Conservation (phyloP, 495 filamentous ascomycete genomes). For the Aspergillus baeticus region DNA sequence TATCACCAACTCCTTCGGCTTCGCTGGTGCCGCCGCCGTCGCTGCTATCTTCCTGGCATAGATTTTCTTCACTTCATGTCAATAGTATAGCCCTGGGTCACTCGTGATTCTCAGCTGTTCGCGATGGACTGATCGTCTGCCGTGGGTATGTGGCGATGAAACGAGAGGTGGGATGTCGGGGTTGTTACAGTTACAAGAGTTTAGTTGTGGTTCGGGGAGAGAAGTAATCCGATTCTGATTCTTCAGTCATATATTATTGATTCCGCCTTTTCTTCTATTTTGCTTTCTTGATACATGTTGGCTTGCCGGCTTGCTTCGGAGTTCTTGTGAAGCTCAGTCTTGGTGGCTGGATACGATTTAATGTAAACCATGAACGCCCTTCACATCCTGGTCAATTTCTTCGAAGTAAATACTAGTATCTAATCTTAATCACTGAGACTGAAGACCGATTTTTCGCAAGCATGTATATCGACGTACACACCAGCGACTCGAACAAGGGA, state of each 20-base stretch:
- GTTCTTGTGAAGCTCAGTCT: constrained; percentile 36
- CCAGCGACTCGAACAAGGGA: too few relatives aligned
- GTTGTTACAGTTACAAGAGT: constrained; percentile 7
- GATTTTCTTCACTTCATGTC: constrained; percentile 32
- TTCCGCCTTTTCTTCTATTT: constrained; percentile 31
- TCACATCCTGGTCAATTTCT: constrained; percentile 22
- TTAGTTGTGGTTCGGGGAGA: constrained; percentile 22
- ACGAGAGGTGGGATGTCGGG: constrained; percentile 12
- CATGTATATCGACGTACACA: too few relatives aligned
- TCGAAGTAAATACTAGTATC: constrained; percentile 31
- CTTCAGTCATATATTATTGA: constrained; percentile 31
- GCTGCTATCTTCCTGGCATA: constrained; percentile 56
- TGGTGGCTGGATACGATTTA: constrained; percentile 47
- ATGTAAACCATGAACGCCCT: constrained; percentile 47
- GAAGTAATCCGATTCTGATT: constrained; percentile 31
- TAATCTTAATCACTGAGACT: constrained; percentile 21
- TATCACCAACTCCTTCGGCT: constrained; percentile 46
- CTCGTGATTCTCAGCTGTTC: constrained; percentile 18
- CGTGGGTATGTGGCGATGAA: constrained; percentile 16
- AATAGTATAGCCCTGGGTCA: constrained; percentile 24
- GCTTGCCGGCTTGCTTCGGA: constrained; percentile 44
- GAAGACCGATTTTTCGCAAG: too few relatives aligned
- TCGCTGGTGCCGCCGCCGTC: constrained; percentile 48
- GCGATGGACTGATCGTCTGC: constrained; percentile 6
- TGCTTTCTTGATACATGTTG: constrained; percentile 29